Percentiles rank a stretch among this genome's conserved stretches.
phyloP scores from a whole-genome alignment of 306 rosid genomes.

The Lotus japonicus region DNA sequence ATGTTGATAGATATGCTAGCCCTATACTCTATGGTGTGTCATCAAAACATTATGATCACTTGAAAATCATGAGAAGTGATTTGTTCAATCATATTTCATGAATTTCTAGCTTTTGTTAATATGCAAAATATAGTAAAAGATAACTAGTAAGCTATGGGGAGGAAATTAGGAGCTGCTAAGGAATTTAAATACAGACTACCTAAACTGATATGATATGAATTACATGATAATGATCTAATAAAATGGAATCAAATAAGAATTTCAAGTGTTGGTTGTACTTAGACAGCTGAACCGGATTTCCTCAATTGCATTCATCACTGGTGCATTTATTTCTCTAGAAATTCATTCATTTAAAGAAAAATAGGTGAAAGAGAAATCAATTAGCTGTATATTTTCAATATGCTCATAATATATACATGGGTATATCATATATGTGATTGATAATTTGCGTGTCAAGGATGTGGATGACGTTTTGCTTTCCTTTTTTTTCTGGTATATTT shows the following conservation, averaged over 20 bases:
- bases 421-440: background rate
- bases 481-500: background rate
- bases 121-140: background rate
- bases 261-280: background rate
- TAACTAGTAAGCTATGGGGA: background rate
- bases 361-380: background rate
- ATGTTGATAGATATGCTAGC: conserved; percentile 3
- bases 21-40: background rate
- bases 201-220: background rate
- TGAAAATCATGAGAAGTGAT: background rate
- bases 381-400: background rate
- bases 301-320: background rate
- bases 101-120: background rate
- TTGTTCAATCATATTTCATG: background rate
- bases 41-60: background rate
- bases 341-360: background rate
- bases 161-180: background rate
- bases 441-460: background rate
- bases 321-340: background rate
- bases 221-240: background rate
- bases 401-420: background rate
- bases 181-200: background rate
- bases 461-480: background rate
- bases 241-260: background rate
- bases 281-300: background rate